Evolutionary conservation across 192 early-diverging fungal species (phyloP).

Genomic region (Podila horticola): DNA sequence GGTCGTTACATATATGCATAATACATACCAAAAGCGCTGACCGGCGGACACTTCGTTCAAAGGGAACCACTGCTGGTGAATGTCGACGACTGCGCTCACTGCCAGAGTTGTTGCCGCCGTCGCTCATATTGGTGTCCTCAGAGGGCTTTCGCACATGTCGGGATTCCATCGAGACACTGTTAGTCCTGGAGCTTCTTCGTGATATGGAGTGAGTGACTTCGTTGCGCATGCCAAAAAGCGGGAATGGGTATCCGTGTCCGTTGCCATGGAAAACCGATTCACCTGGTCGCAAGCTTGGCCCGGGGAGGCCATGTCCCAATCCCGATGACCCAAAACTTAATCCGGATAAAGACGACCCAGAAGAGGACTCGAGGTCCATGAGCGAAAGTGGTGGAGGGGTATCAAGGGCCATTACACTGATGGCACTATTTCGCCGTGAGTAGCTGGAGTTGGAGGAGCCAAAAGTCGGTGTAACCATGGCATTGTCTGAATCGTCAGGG

Average conservation of each 20-base stretch:
- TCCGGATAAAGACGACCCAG: constrained; percentile 14
- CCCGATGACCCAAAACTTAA: constrained; percentile 24
- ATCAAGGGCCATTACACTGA: constrained; percentile 46
- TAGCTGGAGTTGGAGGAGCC: constrained; percentile 22
- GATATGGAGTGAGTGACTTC: constrained; percentile 15
- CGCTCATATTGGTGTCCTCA: constrained; percentile 49
- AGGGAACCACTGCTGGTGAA: constrained; percentile 42
- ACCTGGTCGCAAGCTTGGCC: not conserved
- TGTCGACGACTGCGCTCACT: constrained; percentile 44
- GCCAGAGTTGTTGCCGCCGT: constrained; percentile 47
- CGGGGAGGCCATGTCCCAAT: not conserved
- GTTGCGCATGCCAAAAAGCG: constrained; percentile 29
- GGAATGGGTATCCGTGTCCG: constrained; percentile 31
- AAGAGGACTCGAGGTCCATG: constrained; percentile 44
- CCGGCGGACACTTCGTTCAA: constrained; percentile 40
- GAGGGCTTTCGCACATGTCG: constrained; percentile 41
- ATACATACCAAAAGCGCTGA: constrained; percentile 35
- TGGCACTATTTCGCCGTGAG: constrained; percentile 37
- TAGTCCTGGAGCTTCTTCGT: constrained; percentile 37
- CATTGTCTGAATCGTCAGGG: constrained; percentile 41
- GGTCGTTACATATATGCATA: not conserved
- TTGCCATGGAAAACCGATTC: constrained; percentile 2
- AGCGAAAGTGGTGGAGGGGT: constrained; percentile 45
- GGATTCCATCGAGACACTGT: constrained; percentile 45
- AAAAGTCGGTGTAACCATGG: constrained; percentile 50